Evolutionary conservation across 345 rosid species (phyloP).

Genomic region (Alliaria petiolata): DNA sequence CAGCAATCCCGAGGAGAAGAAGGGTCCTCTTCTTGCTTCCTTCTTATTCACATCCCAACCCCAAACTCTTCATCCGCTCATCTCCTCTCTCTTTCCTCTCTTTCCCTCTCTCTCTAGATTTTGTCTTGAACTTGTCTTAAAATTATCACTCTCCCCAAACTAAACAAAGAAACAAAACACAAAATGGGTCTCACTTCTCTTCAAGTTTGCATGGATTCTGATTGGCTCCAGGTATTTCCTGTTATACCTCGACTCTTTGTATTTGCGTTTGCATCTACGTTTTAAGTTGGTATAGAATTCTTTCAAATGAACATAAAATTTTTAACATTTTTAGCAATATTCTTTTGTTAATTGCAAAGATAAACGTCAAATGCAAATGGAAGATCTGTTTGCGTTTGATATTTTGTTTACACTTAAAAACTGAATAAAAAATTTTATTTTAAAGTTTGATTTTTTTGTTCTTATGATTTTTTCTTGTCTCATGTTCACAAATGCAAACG

Average conservation of each 20-base stretch:
- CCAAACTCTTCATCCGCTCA: conserved; percentile 22
- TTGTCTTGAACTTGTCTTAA: neutral
- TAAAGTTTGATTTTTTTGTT: no score
- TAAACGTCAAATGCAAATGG: neutral
- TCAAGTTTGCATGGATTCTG: conserved; percentile 96
- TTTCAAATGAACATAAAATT: neutral
- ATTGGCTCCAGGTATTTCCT: conserved; percentile 82
- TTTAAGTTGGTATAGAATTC: neutral
- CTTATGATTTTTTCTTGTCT: neutral
- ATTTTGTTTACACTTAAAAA: neutral
- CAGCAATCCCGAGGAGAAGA: conserved; percentile 36
- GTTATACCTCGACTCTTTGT: neutral
- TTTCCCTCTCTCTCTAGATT: conserved; percentile 11
- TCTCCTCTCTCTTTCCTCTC: neutral
- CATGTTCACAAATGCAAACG: neutral
- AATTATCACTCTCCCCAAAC: neutral
- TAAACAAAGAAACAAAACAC: neutral
- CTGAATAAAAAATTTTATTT: neutral
- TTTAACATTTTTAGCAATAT: neutral
- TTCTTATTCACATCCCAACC: conserved; percentile 60
- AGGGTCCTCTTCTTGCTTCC: conserved; percentile 50
- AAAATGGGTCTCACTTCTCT: conserved; percentile 72
- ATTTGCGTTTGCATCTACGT: neutral
- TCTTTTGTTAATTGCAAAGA: neutral
- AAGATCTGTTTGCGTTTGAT: neutral